phyloP scores from a whole-genome alignment of 2,329 filamentous ascomycete genomes.

The Colletotrichum musae region DNA sequence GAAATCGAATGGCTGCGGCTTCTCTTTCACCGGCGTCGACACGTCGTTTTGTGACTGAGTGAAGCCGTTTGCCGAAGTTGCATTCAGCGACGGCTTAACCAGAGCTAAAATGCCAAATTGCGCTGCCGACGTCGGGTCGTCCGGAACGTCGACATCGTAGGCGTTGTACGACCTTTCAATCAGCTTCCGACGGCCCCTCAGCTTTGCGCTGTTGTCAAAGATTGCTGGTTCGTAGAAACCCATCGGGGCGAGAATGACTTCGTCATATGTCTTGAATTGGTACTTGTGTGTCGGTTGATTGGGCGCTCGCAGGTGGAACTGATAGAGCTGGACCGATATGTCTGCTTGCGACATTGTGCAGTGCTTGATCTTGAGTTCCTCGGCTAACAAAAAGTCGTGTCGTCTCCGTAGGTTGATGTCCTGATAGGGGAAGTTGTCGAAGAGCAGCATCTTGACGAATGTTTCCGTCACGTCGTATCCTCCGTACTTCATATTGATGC shows the following conservation, averaged over 20 bases:
- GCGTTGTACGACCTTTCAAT: conserved; percentile 92
- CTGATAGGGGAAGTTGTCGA: conserved; percentile 94
- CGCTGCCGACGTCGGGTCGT: conserved; percentile 89
- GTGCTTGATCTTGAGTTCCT: conserved; percentile 94
- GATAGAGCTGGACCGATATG: conserved; percentile 88
- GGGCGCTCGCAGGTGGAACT: conserved; percentile 91
- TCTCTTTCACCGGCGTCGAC: conserved; percentile 74
- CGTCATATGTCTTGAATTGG: conserved; percentile 96
- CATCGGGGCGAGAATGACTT: conserved; percentile 94
- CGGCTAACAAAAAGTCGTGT: conserved; percentile 93
- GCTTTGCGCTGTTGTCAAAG: conserved; percentile 87
- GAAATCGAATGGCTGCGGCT: conserved; percentile 77
- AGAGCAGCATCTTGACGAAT: conserved; percentile 98
- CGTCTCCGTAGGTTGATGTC: conserved; percentile 93
- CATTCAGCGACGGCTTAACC: conserved; percentile 71
- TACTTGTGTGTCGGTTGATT: conserved; percentile 94
- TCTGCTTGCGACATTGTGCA: conserved; percentile 93
- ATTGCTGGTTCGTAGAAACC: conserved; percentile 92
- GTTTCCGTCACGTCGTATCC: conserved; percentile 94
- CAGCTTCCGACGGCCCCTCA: conserved; percentile 83
- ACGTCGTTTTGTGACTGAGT: conserved; percentile 61
- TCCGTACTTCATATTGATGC: conserved; percentile 94
- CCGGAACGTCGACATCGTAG: conserved; percentile 88
- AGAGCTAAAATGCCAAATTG: conserved; percentile 78
- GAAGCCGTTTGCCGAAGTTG: conserved; percentile 60